A percentile compares a stretch with the other conserved stretches of the same genome.
phyloP scores from a whole-genome alignment of 179 eudicot species.

The Vitellaria paradoxa region DNA sequence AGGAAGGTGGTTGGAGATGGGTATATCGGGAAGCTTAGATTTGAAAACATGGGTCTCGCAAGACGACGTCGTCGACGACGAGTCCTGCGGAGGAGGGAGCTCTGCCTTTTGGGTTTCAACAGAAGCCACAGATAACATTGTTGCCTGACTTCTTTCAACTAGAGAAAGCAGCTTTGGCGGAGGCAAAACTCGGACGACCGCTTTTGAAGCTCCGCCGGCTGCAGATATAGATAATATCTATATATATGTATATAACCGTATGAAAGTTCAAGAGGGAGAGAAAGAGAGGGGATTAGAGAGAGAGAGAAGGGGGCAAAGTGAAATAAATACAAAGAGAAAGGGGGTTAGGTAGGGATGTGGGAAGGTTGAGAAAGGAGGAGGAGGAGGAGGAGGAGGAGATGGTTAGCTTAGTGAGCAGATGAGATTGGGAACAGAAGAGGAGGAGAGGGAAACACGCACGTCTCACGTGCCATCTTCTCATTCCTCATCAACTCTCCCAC shows the following conservation, averaged over 20 bases:
- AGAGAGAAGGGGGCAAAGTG: not conserved
- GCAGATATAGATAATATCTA: not conserved
- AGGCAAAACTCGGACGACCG: too few species aligned
- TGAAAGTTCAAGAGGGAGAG: not conserved
- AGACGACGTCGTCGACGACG: not conserved
- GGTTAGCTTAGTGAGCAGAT: constrained; percentile 16
- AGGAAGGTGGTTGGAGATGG: constrained; percentile 58
- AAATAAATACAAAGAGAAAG: not conserved
- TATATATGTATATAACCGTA: not conserved
- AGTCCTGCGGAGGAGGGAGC: not conserved
- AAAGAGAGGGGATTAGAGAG: constrained; percentile 11
- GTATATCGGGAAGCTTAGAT: constrained; percentile 66
- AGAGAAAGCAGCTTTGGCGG: too few species aligned
- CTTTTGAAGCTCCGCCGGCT: not conserved
- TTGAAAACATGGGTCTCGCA: constrained; percentile 33
- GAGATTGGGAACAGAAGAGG: not conserved
- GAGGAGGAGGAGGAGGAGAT: not conserved
- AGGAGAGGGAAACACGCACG: constrained; percentile 9
- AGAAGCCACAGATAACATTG: not conserved
- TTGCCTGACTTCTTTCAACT: not conserved
- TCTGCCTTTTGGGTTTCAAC: constrained; percentile 8
- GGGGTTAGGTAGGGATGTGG: too few species aligned
- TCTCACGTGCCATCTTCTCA: not conserved
- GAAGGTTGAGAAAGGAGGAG: constrained; percentile 1
- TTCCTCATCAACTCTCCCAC: not conserved